Evolutionary conservation across 768 basidiomycete genomes (phyloP).

Genomic region (Serendipita sp.): DNA sequence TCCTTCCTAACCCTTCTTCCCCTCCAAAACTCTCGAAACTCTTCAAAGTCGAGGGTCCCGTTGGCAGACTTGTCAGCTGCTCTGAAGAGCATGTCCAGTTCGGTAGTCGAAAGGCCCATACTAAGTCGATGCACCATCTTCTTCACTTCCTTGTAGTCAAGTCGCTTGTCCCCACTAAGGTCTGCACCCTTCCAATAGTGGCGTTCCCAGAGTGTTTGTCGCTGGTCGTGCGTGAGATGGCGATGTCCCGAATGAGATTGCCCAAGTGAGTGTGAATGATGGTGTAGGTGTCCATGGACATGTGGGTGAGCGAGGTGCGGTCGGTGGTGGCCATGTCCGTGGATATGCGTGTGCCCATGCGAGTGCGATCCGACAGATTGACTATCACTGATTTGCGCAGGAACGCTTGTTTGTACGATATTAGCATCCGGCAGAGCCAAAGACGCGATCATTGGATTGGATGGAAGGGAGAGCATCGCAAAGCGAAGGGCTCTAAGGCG

Average conservation of each 20-base stretch:
- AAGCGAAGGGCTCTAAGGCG: neutral
- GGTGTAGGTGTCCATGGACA: neutral
- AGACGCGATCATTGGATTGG: neutral
- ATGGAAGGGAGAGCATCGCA: neutral
- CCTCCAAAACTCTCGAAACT: slow-evolving; percentile 2
- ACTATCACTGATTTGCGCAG: neutral
- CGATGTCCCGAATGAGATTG: slow-evolving; percentile 2
- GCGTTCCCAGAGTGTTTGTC: slow-evolving; percentile 61
- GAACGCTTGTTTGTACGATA: neutral
- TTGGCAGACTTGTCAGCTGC: slow-evolving; percentile 16
- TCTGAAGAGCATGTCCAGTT: slow-evolving; percentile 43
- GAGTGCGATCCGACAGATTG: neutral
- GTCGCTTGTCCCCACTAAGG: slow-evolving; percentile 39
- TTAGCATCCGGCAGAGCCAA: neutral
- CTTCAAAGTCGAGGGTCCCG: neutral
- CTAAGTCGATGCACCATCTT: slow-evolving; percentile 56
- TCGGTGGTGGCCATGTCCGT: too few species aligned
- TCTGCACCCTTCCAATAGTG: slow-evolving; percentile 72
- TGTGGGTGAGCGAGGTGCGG: neutral
- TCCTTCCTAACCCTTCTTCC: neutral
- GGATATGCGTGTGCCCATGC: neutral
- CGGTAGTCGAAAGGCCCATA: slow-evolving; percentile 37
- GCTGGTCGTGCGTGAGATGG: slow-evolving; percentile 25
- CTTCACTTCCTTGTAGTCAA: slow-evolving; percentile 60
- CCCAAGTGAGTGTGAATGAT: neutral